These are phyloP conservation scores for Diaporthe citri DNA, from an alignment of 2,329 filamentous ascomycete genomes.

Conservation along the genomic window DNA sequence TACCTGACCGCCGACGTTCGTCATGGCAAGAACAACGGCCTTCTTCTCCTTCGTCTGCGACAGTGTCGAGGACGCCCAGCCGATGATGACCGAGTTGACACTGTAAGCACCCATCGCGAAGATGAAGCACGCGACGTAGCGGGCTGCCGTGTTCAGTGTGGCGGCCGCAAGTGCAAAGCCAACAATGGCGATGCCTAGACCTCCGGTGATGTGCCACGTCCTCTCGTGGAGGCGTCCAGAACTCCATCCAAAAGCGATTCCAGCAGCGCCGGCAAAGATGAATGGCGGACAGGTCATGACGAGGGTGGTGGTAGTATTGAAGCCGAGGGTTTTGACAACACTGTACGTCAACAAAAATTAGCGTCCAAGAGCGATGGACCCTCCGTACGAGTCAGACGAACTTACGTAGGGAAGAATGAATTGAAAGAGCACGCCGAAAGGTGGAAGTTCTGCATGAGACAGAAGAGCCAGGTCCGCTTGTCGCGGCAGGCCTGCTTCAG, in stretches of 20 bases:
- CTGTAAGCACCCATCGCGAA: conserved; percentile 52
- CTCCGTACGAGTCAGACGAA: background rate
- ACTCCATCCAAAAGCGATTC: conserved; percentile 56
- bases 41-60: conserved; percentile 60
- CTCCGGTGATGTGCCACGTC: conserved; percentile 55
- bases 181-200: conserved; percentile 53
- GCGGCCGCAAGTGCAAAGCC: conserved; percentile 53
- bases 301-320: conserved; percentile 55
- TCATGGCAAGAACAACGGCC: conserved; percentile 50
- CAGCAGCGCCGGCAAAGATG: conserved; percentile 57
- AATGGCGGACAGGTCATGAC: conserved; percentile 61
- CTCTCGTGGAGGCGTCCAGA: conserved; percentile 58
- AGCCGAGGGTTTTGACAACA: conserved; percentile 56
- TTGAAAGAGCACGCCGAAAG: conserved; percentile 55
- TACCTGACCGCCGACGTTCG: conserved; percentile 49
- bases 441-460: conserved; percentile 38
- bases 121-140: conserved; percentile 52
- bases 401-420: conserved; percentile 45
- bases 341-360: conserved; percentile 21
- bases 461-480: conserved; percentile 31
- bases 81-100: conserved; percentile 58
- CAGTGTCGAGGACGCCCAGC: conserved; percentile 56
- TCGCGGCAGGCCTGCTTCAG: conserved; percentile 20
- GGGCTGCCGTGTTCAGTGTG: conserved; percentile 48
- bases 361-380: background rate